A percentile compares a stretch with the other conserved stretches of the same genome.
These are phyloP conservation scores for Diplotaxis tenuifolia DNA, from an alignment of 345 rosid genomes.

Conservation along the genomic window DNA sequence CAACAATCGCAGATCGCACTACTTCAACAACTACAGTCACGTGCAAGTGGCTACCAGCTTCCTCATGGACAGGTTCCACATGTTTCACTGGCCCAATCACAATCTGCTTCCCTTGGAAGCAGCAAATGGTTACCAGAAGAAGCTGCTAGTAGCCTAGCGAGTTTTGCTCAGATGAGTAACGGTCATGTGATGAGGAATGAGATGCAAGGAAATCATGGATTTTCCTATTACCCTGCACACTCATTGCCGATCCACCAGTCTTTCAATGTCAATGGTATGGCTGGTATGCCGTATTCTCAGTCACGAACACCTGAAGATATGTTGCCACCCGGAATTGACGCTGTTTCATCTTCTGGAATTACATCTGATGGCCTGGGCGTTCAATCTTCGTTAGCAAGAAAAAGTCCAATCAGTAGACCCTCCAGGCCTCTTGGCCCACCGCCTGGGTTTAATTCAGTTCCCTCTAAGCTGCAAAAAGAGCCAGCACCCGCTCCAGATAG, in stretches of 20 bases:
- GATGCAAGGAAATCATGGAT: constrained; percentile 47
- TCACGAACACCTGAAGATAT: constrained; percentile 44
- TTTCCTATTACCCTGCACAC: constrained; percentile 39
- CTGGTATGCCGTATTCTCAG: constrained; percentile 46
- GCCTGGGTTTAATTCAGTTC: constrained; percentile 77
- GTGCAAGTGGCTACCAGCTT: constrained; percentile 46
- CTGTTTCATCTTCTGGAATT: constrained; percentile 48
- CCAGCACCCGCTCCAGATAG: constrained; percentile 45
- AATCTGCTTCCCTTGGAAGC: constrained; percentile 22
- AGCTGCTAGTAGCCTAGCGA: constrained; percentile 57
- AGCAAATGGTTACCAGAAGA: constrained; percentile 60
- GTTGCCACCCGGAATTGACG: constrained; percentile 47
- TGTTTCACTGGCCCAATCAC: constrained; percentile 24
- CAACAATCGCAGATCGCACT: constrained; percentile 40
- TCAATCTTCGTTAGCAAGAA: constrained; percentile 44
- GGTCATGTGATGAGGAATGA: constrained; percentile 52
- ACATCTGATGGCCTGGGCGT: constrained; percentile 45
- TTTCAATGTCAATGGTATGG: constrained; percentile 37
- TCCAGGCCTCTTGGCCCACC: constrained; percentile 88
- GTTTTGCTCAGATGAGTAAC: constrained; percentile 54
- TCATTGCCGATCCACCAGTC: constrained; percentile 48
- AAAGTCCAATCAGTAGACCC: constrained; percentile 79
- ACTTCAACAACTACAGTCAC: constrained; percentile 44
- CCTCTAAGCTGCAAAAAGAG: constrained; percentile 54
- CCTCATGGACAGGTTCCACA: constrained; percentile 32